Percentiles rank a stretch among this genome's conserved stretches.
Conservation (phyloP, 139 green algal genomes). For the Tetraselmis chui region DNA sequence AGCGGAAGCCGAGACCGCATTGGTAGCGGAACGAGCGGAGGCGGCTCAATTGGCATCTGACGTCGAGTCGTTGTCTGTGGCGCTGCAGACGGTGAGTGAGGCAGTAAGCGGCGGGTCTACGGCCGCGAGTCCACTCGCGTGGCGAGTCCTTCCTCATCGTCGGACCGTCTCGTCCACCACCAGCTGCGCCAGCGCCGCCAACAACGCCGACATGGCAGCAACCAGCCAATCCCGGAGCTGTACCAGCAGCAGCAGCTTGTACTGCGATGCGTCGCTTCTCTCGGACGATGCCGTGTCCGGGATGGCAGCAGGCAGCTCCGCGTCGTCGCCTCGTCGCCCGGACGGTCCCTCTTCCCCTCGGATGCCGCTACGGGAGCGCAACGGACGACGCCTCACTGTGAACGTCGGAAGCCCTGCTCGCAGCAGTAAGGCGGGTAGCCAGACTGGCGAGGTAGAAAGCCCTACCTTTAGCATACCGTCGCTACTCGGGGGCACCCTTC, state of each 20-base stretch:
- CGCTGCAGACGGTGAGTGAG: neutral
- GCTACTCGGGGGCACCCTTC: neutral
- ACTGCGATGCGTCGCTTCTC: neutral
- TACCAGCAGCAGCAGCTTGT: neutral
- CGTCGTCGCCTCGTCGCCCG: too few relatives aligned
- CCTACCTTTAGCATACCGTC: neutral
- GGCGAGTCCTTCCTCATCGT: neutral
- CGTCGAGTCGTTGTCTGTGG: neutral
- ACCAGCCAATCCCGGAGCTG: neutral
- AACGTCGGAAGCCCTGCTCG: neutral
- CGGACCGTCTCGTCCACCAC: neutral
- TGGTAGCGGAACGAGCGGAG: neutral
- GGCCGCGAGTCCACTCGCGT: neutral
- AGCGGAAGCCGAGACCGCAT: neutral
- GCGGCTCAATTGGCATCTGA: neutral
- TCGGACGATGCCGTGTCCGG: neutral
- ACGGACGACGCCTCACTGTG: neutral
- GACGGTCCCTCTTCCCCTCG: neutral
- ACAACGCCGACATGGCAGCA: neutral
- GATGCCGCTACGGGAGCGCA: neutral
- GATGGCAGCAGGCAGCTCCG: neutral
- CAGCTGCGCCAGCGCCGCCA: neutral
- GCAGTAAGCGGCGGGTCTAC: neutral
- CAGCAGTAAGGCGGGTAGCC: neutral
- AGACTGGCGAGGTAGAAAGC: neutral